Percentiles rank a stretch among this genome's conserved stretches.
Conservation (phyloP, 441 rosid genomes). For the Biscutella laevigata region DNA sequence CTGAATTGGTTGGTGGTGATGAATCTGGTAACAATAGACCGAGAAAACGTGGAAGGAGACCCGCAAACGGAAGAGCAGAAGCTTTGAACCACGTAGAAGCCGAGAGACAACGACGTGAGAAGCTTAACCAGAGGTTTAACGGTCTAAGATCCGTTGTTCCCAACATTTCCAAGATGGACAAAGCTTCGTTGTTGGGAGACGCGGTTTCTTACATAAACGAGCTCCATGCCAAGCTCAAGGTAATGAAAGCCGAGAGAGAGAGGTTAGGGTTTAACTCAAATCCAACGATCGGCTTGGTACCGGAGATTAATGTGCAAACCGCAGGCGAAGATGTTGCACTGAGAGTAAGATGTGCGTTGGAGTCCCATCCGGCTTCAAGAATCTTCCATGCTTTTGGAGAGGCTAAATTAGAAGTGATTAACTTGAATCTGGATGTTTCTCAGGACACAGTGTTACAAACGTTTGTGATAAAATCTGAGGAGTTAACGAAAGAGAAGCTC, state of each 20-base stretch:
- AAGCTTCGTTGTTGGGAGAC: constrained; percentile 65
- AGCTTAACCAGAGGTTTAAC: constrained; percentile 68
- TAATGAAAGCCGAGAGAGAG: constrained; percentile 60
- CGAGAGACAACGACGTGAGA: constrained; percentile 75
- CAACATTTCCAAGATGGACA: constrained; percentile 79
- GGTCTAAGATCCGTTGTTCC: constrained; percentile 71
- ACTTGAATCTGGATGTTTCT: constrained; percentile 51
- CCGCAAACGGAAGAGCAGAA: constrained; percentile 70
- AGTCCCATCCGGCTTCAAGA: constrained; percentile 66
- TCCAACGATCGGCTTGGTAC: constrained; percentile 31
- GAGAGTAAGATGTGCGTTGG: constrained; percentile 66
- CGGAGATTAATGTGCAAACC: constrained; percentile 46
- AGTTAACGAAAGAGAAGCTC: constrained; percentile 70
- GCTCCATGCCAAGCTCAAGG: constrained; percentile 55
- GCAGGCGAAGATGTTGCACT: constrained; percentile 56
- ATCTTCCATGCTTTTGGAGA: constrained; percentile 66
- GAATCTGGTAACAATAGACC: constrained; percentile 47
- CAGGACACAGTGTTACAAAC: constrained; percentile 61
- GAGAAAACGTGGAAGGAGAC: constrained; percentile 65
- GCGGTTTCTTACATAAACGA: constrained; percentile 68
- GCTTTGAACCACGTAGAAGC: constrained; percentile 86
- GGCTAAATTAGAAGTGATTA: constrained; percentile 43
- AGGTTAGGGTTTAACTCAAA: constrained; percentile 46
- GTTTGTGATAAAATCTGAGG: constrained; percentile 61
- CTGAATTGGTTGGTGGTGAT: constrained; percentile 35